Evolutionary conservation across 306 rosid genomes (phyloP).

Genomic region (Parietaria judaica): DNA sequence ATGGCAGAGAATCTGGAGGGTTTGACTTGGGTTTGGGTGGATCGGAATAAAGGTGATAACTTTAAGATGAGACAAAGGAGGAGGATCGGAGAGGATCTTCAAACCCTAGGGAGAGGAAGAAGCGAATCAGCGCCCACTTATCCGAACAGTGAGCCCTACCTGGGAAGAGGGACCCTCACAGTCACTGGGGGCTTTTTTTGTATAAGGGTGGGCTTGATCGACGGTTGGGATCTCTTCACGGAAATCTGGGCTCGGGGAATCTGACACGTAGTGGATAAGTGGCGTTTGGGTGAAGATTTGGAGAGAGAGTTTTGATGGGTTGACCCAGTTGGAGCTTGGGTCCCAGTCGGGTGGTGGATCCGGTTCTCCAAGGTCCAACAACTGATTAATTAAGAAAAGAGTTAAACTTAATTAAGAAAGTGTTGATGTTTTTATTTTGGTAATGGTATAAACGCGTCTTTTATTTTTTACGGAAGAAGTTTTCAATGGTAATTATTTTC

Average conservation of each 20-base stretch:
- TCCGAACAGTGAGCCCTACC: slow-evolving; percentile 22
- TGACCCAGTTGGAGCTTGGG: neutral
- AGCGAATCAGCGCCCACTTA: slow-evolving; percentile 50
- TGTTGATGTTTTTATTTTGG: too few species aligned
- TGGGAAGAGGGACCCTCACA: slow-evolving; percentile 46
- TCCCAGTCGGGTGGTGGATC: neutral
- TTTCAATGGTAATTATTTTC: too few species aligned
- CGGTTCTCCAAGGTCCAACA: neutral
- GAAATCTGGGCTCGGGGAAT: neutral
- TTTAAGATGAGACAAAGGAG: slow-evolving; percentile 3
- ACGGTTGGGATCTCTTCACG: slow-evolving; percentile 22
- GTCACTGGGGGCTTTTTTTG: slow-evolving; percentile 11
- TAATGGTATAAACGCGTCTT: too few species aligned
- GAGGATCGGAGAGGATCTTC: slow-evolving; percentile 27
- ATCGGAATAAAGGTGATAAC: slow-evolving; percentile 13
- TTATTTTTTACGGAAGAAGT: too few species aligned
- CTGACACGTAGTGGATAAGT: slow-evolving; percentile 18
- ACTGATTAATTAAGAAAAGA: too few species aligned
- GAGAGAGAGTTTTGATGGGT: neutral
- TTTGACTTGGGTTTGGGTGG: slow-evolving; percentile 20
- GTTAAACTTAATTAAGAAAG: too few species aligned
- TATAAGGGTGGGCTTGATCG: slow-evolving; percentile 12
- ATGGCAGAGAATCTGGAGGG: neutral
- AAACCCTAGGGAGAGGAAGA: slow-evolving; percentile 47
- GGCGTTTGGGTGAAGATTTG: neutral